Evolutionary conservation across 768 basidiomycete genomes (phyloP), one percentile per base, ranked within the genome.

Genomic region (Boletus fagicola): DNA sequence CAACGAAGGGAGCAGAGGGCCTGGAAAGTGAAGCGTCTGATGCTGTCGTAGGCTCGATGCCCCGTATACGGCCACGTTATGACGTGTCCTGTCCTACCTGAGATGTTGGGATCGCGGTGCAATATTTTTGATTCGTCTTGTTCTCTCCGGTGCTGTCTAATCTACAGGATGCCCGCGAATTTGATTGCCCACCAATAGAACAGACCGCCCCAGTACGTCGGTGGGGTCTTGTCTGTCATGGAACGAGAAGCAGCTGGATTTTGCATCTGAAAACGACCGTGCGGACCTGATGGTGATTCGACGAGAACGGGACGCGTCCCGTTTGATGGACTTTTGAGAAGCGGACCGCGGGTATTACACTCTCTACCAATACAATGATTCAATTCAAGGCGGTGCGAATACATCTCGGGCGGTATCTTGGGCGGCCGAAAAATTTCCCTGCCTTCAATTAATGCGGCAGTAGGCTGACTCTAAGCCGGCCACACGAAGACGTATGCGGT

Each of bases 261-360:
- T 39, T 40, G 30, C 39, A 52, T 31, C 33, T 39, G 38, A 51
- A 33, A 42, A n/a, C 36, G 33, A 60, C 51, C 47, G 24, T 45
- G 48, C 18, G 22, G 35, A 39, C 35, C 31, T 20, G 35, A 38
- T 36, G 49, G 24, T 38, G 53, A 50, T 45, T 59, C 53, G 55
- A 70, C 64, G 57, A n/a, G 54, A 59, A 77, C 75, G 78, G 79
- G 78, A 80, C 30, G 76, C 78, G 77, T 77, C 73, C 26, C 78
- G 74, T 77, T 79, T 77, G 77, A 67, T 73, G 74, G 57, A 49
- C 51, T 64, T 49, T 62, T 65, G 50, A 56, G 53, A 40, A 35
- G 35, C 18, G 45, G 63, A 68, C 68, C 65, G 65, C 55, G 28
- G 57, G 36, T 53, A 60, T 60, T 53, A 40, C n/a, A n/a, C 20